Conservation (phyloP, 805 yeast genomes). For the Zygosaccharomyces lentus region DNA sequence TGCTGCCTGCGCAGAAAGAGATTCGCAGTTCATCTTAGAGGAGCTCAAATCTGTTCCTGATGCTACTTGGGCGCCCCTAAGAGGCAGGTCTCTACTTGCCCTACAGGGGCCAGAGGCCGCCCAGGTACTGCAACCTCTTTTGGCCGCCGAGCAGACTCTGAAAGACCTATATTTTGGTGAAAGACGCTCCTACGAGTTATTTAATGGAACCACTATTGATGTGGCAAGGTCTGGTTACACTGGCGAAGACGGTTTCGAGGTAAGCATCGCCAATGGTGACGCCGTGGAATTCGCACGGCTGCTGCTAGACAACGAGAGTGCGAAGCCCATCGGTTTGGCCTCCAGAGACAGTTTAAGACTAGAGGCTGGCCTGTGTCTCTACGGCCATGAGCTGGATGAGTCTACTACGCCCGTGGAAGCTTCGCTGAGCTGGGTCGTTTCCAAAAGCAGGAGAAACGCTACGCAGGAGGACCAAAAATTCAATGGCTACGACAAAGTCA, state of each 20-base stretch:
- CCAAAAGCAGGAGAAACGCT: slow-evolving; percentile 64
- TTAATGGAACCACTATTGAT: slow-evolving; percentile 49
- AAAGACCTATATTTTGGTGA: slow-evolving; percentile 69
- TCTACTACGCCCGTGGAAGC: slow-evolving; percentile 82
- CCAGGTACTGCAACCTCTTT: slow-evolving; percentile 57
- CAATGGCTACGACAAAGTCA: slow-evolving; percentile 71
- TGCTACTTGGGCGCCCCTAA: slow-evolving; percentile 45
- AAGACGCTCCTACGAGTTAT: slow-evolving; percentile 38
- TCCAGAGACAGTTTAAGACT: slow-evolving; percentile 93
- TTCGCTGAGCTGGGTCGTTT: slow-evolving; percentile 82
- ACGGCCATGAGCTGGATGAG: slow-evolving; percentile 87
- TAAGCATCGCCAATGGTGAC: slow-evolving; percentile 61
- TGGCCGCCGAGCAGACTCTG: slow-evolving; percentile 43
- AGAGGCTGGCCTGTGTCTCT: slow-evolving; percentile 98
- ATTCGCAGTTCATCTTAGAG: slow-evolving; percentile 54
- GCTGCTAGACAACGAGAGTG: slow-evolving; percentile 49
- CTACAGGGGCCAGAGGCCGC: slow-evolving; percentile 89
- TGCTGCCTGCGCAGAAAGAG: slow-evolving; percentile 90
- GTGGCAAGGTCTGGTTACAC: slow-evolving; percentile 96
- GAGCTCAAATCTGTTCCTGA: slow-evolving; percentile 42
- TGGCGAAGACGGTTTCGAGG: slow-evolving; percentile 97
- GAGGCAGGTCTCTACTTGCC: slow-evolving; percentile 71
- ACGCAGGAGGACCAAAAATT: slow-evolving; percentile 42
- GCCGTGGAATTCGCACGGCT: slow-evolving; percentile 60
- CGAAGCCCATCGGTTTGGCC: slow-evolving; percentile 92